A percentile compares a stretch with the other conserved stretches of the same genome.
phyloP scores from a whole-genome alignment of 2,329 filamentous ascomycete species.

The Aspergillus awamori region DNA sequence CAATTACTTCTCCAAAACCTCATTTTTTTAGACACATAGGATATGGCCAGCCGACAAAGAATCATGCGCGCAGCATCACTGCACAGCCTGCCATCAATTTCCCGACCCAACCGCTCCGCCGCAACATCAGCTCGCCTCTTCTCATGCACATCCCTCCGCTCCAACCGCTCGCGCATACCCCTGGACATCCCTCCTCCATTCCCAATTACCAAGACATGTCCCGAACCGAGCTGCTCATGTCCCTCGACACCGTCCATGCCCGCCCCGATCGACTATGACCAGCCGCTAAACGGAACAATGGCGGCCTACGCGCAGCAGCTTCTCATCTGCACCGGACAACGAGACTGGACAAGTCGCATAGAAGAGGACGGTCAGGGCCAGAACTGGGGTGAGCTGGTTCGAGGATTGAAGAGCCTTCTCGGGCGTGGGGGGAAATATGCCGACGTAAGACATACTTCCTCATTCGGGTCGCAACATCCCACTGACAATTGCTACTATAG shows the following conservation, averaged over 20 bases:
- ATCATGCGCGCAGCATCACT: neutral
- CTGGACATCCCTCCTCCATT: slow-evolving; percentile 47
- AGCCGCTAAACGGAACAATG: slow-evolving; percentile 74
- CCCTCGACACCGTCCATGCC: slow-evolving; percentile 71
- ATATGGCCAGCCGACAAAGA: neutral
- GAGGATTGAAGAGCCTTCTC: slow-evolving; percentile 69
- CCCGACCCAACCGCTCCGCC: slow-evolving; percentile 1
- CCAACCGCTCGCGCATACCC: slow-evolving; percentile 28
- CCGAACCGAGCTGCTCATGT: slow-evolving; percentile 75
- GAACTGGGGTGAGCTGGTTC: slow-evolving; percentile 54
- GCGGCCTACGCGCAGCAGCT: slow-evolving; percentile 79
- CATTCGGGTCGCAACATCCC: neutral
- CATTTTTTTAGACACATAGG: neutral
- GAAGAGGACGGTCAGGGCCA: slow-evolving; percentile 70
- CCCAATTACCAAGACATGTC: slow-evolving; percentile 62
- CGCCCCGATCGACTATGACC: slow-evolving; percentile 70
- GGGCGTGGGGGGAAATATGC: slow-evolving; percentile 67
- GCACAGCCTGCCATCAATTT: slow-evolving; percentile 2
- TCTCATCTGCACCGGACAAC: slow-evolving; percentile 76
- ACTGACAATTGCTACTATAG: slow-evolving; percentile 48
- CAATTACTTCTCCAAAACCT: neutral
- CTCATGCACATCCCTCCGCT: slow-evolving; percentile 25
- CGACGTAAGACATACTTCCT: slow-evolving; percentile 53
- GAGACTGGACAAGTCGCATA: slow-evolving; percentile 81
- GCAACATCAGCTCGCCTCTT: slow-evolving; percentile 20